These are phyloP conservation scores for Didymella keratinophila DNA, from an alignment of 2,329 filamentous ascomycete species.

Conservation along the genomic window DNA sequence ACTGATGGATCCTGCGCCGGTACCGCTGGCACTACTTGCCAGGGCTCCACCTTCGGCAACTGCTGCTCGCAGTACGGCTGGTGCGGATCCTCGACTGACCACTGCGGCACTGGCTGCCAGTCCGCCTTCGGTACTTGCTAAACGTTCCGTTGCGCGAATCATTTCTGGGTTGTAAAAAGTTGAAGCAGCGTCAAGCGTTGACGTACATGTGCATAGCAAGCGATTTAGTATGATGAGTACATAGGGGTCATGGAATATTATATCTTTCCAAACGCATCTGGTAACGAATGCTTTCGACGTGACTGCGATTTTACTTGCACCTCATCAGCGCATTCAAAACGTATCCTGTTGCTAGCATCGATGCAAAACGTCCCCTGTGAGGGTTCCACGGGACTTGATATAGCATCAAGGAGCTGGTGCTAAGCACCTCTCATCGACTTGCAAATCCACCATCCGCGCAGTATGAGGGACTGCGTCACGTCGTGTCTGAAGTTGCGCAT, in stretches of 20 bases:
- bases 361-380: too few relatives aligned
- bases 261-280: conserved; percentile 3
- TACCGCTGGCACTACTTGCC: conserved; percentile 47
- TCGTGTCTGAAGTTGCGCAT: too few relatives aligned
- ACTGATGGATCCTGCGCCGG: conserved; percentile 41
- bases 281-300: not conserved
- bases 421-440: too few relatives aligned
- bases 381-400: too few relatives aligned
- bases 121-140: conserved; percentile 43
- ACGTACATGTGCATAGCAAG: conserved; percentile 19
- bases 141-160: not conserved
- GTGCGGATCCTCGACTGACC: conserved; percentile 46
- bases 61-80: conserved; percentile 56
- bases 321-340: too few relatives aligned
- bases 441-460: too few relatives aligned
- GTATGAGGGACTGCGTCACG: too few relatives aligned
- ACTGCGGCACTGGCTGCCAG: conserved; percentile 46
- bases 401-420: too few relatives aligned
- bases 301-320: too few relatives aligned
- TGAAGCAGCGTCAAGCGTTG: conserved; percentile 19
- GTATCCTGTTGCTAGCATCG: too few relatives aligned
- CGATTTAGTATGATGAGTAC: conserved; percentile 14
- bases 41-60: conserved; percentile 54
- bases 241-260: conserved; percentile 12
- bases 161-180: conserved; percentile 15